Base-by-base conservation (phyloP, 2,329 filamentous ascomycete genomes). In the Colletotrichum sp. region DNA sequence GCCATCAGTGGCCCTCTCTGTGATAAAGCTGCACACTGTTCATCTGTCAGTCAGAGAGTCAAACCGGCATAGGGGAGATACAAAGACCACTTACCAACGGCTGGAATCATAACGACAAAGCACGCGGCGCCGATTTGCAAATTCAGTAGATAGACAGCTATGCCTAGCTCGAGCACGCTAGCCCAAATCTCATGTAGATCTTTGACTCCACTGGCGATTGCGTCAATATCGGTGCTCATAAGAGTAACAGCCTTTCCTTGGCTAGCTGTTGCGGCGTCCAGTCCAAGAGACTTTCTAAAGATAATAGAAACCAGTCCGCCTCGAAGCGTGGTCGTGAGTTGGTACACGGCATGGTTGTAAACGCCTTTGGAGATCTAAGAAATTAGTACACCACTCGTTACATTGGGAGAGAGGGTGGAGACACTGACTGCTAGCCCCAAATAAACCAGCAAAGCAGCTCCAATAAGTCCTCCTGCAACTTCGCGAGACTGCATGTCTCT, bases 61-160 rank as follows among this genome's bases (percentile, higher is more conserved):
- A 4, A 16, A 16, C 13, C 26, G 14, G 28, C 28, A 34, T 8
- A 24, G 13, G 13, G 32, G 3, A 26, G 26, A 24, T 4, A 14
- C 12, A 13, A 52, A 2, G 87, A 80, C 9, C 30, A 74, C 72
- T 9, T 87, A 73, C 71, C 21, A 14, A 70, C 36, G 81, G 75
- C 84, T 87, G 48, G 88, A 84, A 3, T 86, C 86, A 67, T 89
- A 74, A 9, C 79, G 84, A 80, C 74, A 28, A 78, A 70, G 32
- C 71, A 79, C 5, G 78, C 78, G 18, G 70, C 75, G 21, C 77
- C 79, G 8, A 80, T 77, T 68, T 79, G 75, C 26, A 60, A 63
- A 13, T 77, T 72, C 16, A 80, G 67, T 14, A 79, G 75, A 8
- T 69, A 66, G 12, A 80, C 59, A 12, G 76, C 79, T 2, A 80